Conservation (phyloP, 805 yeast genomes). For the Zygoascus tannicola region DNA sequence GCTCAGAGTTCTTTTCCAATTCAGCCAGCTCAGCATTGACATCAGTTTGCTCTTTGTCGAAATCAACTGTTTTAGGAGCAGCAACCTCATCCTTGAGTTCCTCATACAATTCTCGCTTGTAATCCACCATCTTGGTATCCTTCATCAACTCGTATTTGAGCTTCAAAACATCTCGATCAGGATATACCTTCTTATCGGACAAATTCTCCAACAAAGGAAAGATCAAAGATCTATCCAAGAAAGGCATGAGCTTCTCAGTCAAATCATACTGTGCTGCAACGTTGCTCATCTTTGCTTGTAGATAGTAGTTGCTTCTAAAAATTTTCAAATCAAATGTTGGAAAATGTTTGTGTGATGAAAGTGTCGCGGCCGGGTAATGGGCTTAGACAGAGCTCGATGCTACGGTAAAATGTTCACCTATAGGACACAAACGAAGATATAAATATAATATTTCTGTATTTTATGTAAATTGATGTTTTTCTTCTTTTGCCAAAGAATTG, state of each 20-base stretch:
- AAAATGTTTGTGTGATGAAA: too few species aligned
- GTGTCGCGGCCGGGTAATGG: too few species aligned
- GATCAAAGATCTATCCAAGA: conserved; percentile 52
- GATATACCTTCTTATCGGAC: conserved; percentile 35
- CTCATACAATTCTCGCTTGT: conserved; percentile 38
- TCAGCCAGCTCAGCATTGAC: conserved; percentile 31
- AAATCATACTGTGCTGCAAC: conserved; percentile 44
- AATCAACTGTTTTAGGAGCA: conserved; percentile 35
- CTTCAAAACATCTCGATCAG: conserved; percentile 36
- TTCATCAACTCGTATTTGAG: conserved; percentile 45
- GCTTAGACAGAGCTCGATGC: too few species aligned
- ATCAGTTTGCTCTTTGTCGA: conserved; percentile 23
- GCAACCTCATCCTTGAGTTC: conserved; percentile 33
- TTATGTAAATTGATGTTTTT: too few species aligned
- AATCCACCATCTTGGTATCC: conserved; percentile 48
- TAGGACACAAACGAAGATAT: too few species aligned
- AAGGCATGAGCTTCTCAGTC: conserved; percentile 45
- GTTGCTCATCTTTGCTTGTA: conserved; percentile 16
- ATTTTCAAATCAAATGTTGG: too few species aligned
- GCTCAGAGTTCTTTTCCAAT: conserved; percentile 36
- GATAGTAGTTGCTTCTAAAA: too few species aligned
- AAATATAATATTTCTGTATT: too few species aligned
- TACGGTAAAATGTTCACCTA: too few species aligned
- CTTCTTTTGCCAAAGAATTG: too few species aligned
- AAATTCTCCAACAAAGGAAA: conserved; percentile 44